Evolutionary conservation across 176 grass and related monocot genomes (phyloP).

Genomic region (Saccharum spontaneum): DNA sequence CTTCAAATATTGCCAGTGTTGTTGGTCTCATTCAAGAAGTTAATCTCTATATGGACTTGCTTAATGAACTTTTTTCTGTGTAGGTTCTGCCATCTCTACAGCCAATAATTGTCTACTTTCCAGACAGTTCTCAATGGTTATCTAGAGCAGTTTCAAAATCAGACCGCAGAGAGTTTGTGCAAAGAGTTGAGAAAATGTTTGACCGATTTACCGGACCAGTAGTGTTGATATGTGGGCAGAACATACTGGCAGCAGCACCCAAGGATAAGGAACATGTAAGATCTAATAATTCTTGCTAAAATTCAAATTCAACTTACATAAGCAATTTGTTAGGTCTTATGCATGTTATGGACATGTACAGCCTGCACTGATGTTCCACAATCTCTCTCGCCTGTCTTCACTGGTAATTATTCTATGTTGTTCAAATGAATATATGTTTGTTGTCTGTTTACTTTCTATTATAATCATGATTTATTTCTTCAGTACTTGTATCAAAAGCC

Average conservation of each 20-base stretch:
- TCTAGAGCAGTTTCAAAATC: constrained; percentile 79
- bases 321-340: constrained; percentile 37
- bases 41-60: not conserved
- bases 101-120: constrained; percentile 91
- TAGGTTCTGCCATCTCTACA: constrained; percentile 75
- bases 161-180: constrained; percentile 70
- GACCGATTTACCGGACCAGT: constrained; percentile 70
- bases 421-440: constrained; percentile 18
- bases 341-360: constrained; percentile 36
- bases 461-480: not conserved
- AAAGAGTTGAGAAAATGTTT: constrained; percentile 75
- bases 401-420: constrained; percentile 46
- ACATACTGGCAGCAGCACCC: constrained; percentile 47
- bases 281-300: constrained; percentile 17
- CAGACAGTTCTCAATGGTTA: constrained; percentile 85
- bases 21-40: constrained; percentile 1
- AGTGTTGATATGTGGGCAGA: constrained; percentile 90
- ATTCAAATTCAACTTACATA: constrained; percentile 23
- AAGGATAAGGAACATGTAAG: constrained; percentile 79
- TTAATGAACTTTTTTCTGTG: constrained; percentile 9
- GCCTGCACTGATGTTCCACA: constrained; percentile 49
- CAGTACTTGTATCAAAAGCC: not conserved
- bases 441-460: not conserved
- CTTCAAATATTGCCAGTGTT: not conserved
- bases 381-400: constrained; percentile 50